Base-by-base conservation (phyloP, 306 rosid genomes). In the Gastrolobium bilobum region DNA sequence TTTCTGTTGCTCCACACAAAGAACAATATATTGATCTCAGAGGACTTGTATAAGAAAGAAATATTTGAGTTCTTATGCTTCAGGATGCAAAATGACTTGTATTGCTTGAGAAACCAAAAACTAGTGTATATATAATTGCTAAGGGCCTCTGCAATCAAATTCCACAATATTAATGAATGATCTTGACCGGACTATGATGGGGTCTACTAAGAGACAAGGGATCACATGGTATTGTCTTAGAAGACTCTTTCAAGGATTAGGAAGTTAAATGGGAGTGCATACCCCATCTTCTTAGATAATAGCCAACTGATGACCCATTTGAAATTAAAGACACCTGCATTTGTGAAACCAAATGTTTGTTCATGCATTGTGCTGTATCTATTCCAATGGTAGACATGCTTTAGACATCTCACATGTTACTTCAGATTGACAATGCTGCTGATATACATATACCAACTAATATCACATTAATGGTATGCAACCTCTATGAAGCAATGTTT, bases 181-280 rank as follows among this genome's bases (percentile, higher is more conserved):
- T 6, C 35, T 64, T 40, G 68, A 51, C 3, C 30, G 7, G 52
- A 15, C 8, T 9, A 2, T 62, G 33, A 35, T 43, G 33, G 54
- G 69, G 78, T 53, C 68, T 40, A 33, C 7, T 37, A 15, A 39
- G 20, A 40, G 68, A 53, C 37, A 37, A 33, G 33, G 56, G 77
- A 57, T 75, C 78, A 69, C 81, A 75, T 81, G 84, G 38, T 44
- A 46, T 58, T 79, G 87, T 83, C 83, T 73, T 9, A 6, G 64
- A 69, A 10, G 7, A 43, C 11, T 50, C 64, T 59, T 59, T 68
- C 78, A 59, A 9, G 54, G 30, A 43, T 54, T 43, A 77, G 29
- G 48, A 70, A 53, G 75, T 13, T 43, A 42, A 37, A 38, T 33
- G 51, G 4, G 1, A 29, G 10, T 13, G 31, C 62, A 51, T 79